Base-by-base conservation (phyloP, 306 rosid genomes). In the Trifolium repens region DNA sequence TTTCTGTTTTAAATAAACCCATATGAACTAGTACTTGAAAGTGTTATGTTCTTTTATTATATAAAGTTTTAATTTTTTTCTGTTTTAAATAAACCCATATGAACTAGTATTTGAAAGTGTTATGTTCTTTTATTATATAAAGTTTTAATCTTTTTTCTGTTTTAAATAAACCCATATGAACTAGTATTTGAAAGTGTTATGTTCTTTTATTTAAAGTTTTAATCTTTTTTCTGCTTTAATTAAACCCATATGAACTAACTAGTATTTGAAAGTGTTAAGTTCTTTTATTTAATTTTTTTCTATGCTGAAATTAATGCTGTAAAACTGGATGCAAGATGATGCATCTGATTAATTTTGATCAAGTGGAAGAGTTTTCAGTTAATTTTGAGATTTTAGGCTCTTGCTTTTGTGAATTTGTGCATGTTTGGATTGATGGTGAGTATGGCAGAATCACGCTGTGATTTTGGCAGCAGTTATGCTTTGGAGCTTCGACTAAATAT, bases 231-330 rank as follows among this genome's bases (percentile, higher is more conserved):
- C 5, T 35, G 40, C 7, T 35, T 35, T 7, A 4, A 35, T 5
- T 35, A 5, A 35, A 35, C 40, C 40, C 40, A 35, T 35, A 3
- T 37, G 42, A 37, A 7, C 3, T 2, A 30, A 30, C 32, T 30
- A 2, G 4, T 30, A 30, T 2, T 30, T 30, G 32, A 30, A 30
- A 30, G 32, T 30, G 9, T 27, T 35, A 3, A 7, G 3, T 26
- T 50, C 1, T 78, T n/a, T 39, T 39, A 16, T 52, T 52, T 8
- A 2, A 16, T 16, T 67, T 61, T 62, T 24, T 61, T 35, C 16
- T 19, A 54, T 65, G 59, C 14, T 49, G 62, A 49, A 12, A 66
- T 77, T 75, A 69, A 46, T 67, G 73, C 1, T 49, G 47, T 67
- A 8, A 39, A 8, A 26, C 9, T 80, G 19, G 26, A 68, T 46